phyloP scores from a whole-genome alignment of 2,329 filamentous ascomycete species.

The Coleophoma cylindrospora region DNA sequence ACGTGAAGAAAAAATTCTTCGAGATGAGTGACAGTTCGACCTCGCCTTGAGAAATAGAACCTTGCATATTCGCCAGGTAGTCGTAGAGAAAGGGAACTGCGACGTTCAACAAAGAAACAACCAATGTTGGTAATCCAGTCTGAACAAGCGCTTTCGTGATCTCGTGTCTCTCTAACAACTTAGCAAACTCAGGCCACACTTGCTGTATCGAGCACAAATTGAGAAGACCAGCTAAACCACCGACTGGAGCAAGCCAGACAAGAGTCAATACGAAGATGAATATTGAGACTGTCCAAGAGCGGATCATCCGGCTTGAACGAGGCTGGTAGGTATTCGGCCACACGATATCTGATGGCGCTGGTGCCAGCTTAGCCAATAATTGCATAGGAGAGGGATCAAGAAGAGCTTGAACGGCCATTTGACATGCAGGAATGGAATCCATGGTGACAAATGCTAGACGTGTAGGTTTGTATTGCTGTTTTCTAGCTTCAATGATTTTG shows the following conservation, averaged over 20 bases:
- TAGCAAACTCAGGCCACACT: constrained; percentile 65
- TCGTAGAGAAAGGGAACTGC: constrained; percentile 93
- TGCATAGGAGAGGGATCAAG: constrained; percentile 86
- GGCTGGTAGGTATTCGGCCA: constrained; percentile 91
- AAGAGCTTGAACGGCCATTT: constrained; percentile 95
- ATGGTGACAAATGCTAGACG: constrained; percentile 94
- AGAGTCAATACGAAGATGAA: constrained; percentile 80
- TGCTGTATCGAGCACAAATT: constrained; percentile 76
- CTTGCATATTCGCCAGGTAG: constrained; percentile 84
- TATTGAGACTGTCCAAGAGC: constrained; percentile 78
- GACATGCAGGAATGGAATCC: constrained; percentile 86
- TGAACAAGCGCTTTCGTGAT: constrained; percentile 74
- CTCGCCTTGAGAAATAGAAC: constrained; percentile 91
- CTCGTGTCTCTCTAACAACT: constrained; percentile 61
- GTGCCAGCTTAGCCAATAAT: constrained; percentile 79
- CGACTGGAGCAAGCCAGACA: constrained; percentile 81
- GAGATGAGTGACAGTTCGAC: constrained; percentile 92
- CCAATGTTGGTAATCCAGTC: constrained; percentile 80
- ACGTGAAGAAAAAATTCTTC: constrained; percentile 99
- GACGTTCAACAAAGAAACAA: constrained; percentile 82
- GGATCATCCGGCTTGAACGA: constrained; percentile 65
- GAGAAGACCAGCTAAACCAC: constrained; percentile 71
- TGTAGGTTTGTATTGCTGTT: constrained; percentile 70
- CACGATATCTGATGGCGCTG: constrained; percentile 86
- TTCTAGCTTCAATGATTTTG: constrained; percentile 63